Conservation (phyloP, 164 flowering plant genomes). For the Platanus orientalis region DNA sequence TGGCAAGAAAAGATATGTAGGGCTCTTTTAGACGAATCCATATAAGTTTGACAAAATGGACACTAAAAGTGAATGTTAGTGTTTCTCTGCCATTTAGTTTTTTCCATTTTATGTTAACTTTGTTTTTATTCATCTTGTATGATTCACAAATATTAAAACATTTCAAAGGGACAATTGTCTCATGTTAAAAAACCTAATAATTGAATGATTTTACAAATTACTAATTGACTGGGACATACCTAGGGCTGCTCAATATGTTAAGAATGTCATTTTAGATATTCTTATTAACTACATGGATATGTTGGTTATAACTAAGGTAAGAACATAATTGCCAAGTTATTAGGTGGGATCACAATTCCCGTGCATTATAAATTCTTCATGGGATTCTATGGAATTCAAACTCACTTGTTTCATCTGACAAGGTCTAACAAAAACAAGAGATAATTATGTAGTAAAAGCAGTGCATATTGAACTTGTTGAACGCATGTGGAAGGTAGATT, state of each 20-base stretch:
- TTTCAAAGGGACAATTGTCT: slow-evolving; percentile 96
- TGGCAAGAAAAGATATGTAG: slow-evolving; percentile 98
- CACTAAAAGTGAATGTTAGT: slow-evolving; percentile 61
- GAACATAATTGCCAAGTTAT: slow-evolving; percentile 3
- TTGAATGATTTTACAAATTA: slow-evolving; percentile 88
- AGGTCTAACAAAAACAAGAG: slow-evolving; percentile 98
- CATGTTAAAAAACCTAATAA: slow-evolving; percentile 89
- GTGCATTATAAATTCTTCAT: background rate
- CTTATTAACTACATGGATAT: slow-evolving; percentile 97
- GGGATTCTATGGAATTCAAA: background rate
- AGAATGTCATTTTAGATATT: slow-evolving; percentile 92
- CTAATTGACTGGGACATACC: slow-evolving; percentile 83
- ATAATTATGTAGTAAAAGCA: slow-evolving; percentile 91
- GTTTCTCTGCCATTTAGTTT: background rate
- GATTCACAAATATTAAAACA: slow-evolving; percentile 82
- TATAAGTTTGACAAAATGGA: slow-evolving; percentile 97
- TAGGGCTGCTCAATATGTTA: slow-evolving; percentile 91
- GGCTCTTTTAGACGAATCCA: slow-evolving; percentile 90
- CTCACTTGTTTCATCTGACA: slow-evolving; percentile 21
- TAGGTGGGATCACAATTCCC: background rate
- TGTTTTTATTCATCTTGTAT: slow-evolving; percentile 9
- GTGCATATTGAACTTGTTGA: slow-evolving; percentile 99
- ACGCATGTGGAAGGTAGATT: slow-evolving; percentile 91
- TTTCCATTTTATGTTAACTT: background rate
- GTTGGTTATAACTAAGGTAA: slow-evolving; percentile 95